phyloP scores from a whole-genome alignment of 75 land plant species.

The Selaginella tamariscina region DNA sequence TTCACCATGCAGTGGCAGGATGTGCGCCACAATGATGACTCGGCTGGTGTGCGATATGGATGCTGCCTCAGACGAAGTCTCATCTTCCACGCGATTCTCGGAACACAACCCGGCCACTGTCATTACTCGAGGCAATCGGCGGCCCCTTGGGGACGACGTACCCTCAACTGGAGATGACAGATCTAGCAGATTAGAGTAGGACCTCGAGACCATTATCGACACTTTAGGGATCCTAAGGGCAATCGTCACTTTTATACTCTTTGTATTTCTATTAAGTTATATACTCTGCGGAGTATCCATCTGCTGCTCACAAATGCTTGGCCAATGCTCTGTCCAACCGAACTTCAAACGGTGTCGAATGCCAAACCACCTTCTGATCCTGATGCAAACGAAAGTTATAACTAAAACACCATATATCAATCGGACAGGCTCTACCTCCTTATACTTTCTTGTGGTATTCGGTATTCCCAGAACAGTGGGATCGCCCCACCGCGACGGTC shows the following conservation, averaged over 20 bases:
- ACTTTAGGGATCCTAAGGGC: background rate
- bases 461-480: slow-evolving; percentile 59
- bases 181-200: slow-evolving; percentile 70
- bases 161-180: slow-evolving; percentile 35
- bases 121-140: slow-evolving; percentile 41
- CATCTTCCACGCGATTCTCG: slow-evolving; percentile 16
- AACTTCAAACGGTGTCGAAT: slow-evolving; percentile 85
- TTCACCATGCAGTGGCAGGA: slow-evolving; percentile 47
- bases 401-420: background rate
- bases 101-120: slow-evolving; percentile 49
- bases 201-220: slow-evolving; percentile 36
- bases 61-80: slow-evolving; percentile 26
- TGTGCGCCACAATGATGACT: slow-evolving; percentile 53
- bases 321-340: slow-evolving; percentile 77
- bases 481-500: background rate
- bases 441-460: slow-evolving; percentile 73
- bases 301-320: slow-evolving; percentile 23
- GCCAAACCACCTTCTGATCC: slow-evolving; percentile 92
- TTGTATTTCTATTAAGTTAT: too few relatives aligned
- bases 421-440: slow-evolving; percentile 40
- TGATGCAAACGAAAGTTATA: slow-evolving; percentile 17
- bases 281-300: too few relatives aligned
- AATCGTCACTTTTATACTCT: background rate
- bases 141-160: slow-evolving; percentile 30
- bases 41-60: slow-evolving; percentile 22